A percentile compares a stretch with the other conserved stretches of the same genome.
These are phyloP conservation scores for Pachysandra terminalis DNA, from an alignment of 164 flowering plant genomes.

Conservation along the genomic window DNA sequence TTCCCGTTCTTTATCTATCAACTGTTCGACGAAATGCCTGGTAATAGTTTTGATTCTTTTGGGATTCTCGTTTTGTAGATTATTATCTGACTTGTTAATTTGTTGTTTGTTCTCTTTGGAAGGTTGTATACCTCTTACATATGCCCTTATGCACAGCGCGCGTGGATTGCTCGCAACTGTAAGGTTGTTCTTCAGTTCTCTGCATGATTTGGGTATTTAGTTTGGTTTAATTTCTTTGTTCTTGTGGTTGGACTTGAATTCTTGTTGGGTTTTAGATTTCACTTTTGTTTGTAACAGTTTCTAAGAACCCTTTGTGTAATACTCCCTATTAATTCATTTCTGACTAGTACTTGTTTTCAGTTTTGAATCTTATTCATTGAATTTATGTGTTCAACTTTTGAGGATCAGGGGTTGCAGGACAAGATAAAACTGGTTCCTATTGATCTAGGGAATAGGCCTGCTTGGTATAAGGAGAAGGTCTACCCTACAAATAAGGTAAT, in stretches of 20 bases:
- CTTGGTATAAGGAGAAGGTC: constrained; percentile 80
- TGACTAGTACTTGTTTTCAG: too few species aligned
- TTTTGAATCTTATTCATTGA: too few species aligned
- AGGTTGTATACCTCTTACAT: constrained; percentile 62
- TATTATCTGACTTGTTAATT: background rate
- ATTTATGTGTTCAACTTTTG: background rate
- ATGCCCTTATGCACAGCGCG: constrained; percentile 69
- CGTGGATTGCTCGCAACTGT: constrained; percentile 59
- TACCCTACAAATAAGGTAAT: constrained; percentile 59
- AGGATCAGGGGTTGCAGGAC: constrained; percentile 58
- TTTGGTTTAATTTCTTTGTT: background rate
- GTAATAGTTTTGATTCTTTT: background rate
- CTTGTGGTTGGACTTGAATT: background rate
- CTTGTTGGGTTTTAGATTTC: background rate
- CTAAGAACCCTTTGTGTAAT: background rate
- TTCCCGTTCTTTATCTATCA: background rate
- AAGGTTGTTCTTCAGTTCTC: constrained; percentile 19
- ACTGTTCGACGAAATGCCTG: constrained; percentile 1
- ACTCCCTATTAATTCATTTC: too few species aligned
- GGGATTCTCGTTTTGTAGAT: background rate
- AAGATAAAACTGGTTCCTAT: constrained; percentile 57
- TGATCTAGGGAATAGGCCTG: constrained; percentile 54
- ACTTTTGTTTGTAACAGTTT: background rate
- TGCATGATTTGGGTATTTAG: background rate
- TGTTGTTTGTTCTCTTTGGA: background rate